Evolutionary conservation across 257 asterid species (phyloP).

Genomic region (Cruciata laevipes): DNA sequence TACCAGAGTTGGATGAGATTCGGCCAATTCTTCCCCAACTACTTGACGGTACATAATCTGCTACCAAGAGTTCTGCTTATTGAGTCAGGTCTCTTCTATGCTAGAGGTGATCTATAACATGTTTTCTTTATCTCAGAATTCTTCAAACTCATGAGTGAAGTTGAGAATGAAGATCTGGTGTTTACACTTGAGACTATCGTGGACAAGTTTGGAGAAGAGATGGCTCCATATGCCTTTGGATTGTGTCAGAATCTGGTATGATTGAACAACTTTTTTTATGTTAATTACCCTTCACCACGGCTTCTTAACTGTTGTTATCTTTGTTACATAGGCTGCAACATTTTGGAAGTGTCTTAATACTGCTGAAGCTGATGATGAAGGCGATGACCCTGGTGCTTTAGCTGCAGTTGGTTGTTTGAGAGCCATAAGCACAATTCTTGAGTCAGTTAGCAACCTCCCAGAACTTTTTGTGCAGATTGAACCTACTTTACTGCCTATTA

Average conservation of each 20-base stretch:
- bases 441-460: slow-evolving; percentile 89
- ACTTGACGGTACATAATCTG: slow-evolving; percentile 65
- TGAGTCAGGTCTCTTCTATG: neutral
- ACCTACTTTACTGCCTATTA: slow-evolving; percentile 86
- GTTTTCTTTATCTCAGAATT: slow-evolving; percentile 48
- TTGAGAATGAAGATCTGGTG: slow-evolving; percentile 98
- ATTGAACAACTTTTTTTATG: neutral
- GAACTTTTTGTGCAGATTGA: slow-evolving; percentile 78
- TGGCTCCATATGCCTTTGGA: slow-evolving; percentile 98
- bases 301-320: neutral
- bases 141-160: slow-evolving; percentile 94
- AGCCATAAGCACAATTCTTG: slow-evolving; percentile 97
- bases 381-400: slow-evolving; percentile 96
- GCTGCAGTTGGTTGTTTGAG: slow-evolving; percentile 99
- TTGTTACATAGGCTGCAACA: slow-evolving; percentile 71
- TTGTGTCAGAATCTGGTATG: slow-evolving; percentile 94
- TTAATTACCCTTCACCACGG: neutral
- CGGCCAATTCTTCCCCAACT: slow-evolving; percentile 92
- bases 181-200: slow-evolving; percentile 96
- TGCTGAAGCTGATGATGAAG: slow-evolving; percentile 92
- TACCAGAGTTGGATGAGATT: slow-evolving; percentile 69
- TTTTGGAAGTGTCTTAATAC: slow-evolving; percentile 96
- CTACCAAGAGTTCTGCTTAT: neutral
- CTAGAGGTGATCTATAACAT: slow-evolving; percentile 9
- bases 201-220: slow-evolving; percentile 99